Conservation (phyloP, 2,329 filamentous ascomycete species). For the Penicillium sp. region DNA sequence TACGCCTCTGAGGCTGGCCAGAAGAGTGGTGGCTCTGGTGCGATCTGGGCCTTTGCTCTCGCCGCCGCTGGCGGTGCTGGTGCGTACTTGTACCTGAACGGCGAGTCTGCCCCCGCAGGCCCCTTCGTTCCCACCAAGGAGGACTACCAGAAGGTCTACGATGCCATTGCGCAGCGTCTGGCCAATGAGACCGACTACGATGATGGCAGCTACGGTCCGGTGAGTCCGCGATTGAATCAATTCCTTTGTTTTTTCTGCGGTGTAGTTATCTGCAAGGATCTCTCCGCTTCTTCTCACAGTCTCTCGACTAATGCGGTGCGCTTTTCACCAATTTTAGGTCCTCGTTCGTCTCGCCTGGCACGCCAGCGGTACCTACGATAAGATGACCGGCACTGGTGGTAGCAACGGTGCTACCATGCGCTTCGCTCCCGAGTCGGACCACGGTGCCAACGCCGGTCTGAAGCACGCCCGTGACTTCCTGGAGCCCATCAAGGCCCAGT, state of each 20-base stretch:
- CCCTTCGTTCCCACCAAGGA: slow-evolving; percentile 68
- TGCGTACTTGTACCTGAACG: slow-evolving; percentile 58
- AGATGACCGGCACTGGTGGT: slow-evolving; percentile 78
- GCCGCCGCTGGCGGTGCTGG: slow-evolving; percentile 57
- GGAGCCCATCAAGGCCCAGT: slow-evolving; percentile 80
- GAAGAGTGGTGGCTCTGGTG: slow-evolving; percentile 43
- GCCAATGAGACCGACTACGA: slow-evolving; percentile 94
- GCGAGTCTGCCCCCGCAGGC: slow-evolving; percentile 45
- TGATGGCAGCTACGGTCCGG: slow-evolving; percentile 91
- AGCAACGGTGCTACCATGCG: slow-evolving; percentile 97
- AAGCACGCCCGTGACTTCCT: slow-evolving; percentile 84
- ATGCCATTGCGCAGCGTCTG: slow-evolving; percentile 71
- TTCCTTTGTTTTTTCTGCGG: neutral
- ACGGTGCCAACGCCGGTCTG: slow-evolving; percentile 91
- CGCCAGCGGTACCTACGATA: slow-evolving; percentile 85
- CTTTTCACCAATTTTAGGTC: slow-evolving; percentile 41
- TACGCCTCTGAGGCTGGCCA: slow-evolving; percentile 65
- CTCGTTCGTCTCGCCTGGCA: slow-evolving; percentile 91
- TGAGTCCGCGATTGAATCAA: slow-evolving; percentile 23
- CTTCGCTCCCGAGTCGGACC: slow-evolving; percentile 79
- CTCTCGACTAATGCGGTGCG: neutral
- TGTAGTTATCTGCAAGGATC: neutral
- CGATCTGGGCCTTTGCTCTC: slow-evolving; percentile 55
- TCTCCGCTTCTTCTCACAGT: neutral
- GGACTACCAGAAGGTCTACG: slow-evolving; percentile 94